Conservation (phyloP, 1,284 basidiomycete species). For the Trametes pubescens region DNA sequence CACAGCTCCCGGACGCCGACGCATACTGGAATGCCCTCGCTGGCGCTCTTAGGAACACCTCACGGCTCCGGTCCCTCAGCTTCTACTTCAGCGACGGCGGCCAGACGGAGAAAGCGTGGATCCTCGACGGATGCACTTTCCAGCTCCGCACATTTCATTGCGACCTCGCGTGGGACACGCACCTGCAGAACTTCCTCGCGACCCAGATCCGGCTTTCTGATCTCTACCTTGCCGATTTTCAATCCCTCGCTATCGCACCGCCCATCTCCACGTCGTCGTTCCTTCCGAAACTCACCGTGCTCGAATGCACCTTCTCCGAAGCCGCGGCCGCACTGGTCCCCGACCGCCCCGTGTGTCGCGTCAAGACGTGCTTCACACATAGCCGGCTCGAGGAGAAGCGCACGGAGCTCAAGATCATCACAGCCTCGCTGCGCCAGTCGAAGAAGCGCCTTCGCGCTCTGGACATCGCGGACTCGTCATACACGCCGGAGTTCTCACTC, state of each 20-base stretch:
- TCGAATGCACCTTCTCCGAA: slow-evolving; percentile 74
- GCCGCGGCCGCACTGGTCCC: slow-evolving; percentile 65
- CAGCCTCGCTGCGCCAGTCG: slow-evolving; percentile 54
- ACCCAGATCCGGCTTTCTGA: slow-evolving; percentile 59
- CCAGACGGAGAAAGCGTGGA: slow-evolving; percentile 59
- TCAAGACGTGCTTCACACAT: slow-evolving; percentile 74
- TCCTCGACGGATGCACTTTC: slow-evolving; percentile 57
- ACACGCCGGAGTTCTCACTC: slow-evolving; percentile 59
- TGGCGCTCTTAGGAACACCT: slow-evolving; percentile 53
- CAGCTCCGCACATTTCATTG: slow-evolving; percentile 66
- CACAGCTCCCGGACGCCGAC: slow-evolving; percentile 45
- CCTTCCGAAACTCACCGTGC: slow-evolving; percentile 55
- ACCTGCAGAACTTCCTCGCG: slow-evolving; percentile 63
- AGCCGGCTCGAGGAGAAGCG: slow-evolving; percentile 56
- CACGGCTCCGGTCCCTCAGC: slow-evolving; percentile 58
- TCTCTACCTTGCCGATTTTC: slow-evolving; percentile 67
- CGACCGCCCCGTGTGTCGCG: slow-evolving; percentile 59
- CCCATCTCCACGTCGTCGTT: slow-evolving; percentile 44
- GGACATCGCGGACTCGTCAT: slow-evolving; percentile 67
- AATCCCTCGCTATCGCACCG: slow-evolving; percentile 20
- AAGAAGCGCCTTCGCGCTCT: slow-evolving; percentile 55
- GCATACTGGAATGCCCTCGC: slow-evolving; percentile 61
- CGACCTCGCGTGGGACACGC: slow-evolving; percentile 67
- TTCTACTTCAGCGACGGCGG: slow-evolving; percentile 54
- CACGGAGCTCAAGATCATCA: slow-evolving; percentile 56